Evolutionary conservation across 169 alveolate species (phyloP).

Genomic region (Cryptosporidium meleagridis): DNA sequence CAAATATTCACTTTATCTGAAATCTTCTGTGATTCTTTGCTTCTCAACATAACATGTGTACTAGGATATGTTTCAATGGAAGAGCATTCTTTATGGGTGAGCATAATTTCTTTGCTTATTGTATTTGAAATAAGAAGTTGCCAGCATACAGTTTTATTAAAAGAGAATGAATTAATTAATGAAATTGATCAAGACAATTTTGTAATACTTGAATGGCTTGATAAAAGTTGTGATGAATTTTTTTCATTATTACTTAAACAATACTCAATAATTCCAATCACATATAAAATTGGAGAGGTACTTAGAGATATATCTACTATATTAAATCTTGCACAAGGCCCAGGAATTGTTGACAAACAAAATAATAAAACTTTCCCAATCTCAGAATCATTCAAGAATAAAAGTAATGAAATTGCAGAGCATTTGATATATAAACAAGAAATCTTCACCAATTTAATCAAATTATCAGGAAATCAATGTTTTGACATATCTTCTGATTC

Average conservation of each 20-base stretch:
- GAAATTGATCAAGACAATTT: constrained; percentile 6
- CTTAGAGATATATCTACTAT: constrained; percentile 53
- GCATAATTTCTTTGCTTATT: constrained; percentile 48
- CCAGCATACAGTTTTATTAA: constrained; percentile 9
- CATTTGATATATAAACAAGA: constrained; percentile 28
- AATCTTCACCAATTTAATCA: constrained; percentile 17
- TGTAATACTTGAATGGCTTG: constrained; percentile 40
- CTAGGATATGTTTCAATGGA: constrained; percentile 27
- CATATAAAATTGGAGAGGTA: constrained; percentile 64
- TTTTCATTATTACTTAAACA: constrained; percentile 17
- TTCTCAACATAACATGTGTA: constrained; percentile 31
- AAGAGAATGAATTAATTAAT: not conserved
- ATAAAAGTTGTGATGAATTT: constrained; percentile 24
- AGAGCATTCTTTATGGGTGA: constrained; percentile 46
- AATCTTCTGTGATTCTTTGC: constrained; percentile 16
- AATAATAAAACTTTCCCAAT: constrained; percentile 54
- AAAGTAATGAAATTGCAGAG: constrained; percentile 12
- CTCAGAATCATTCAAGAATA: constrained; percentile 11
- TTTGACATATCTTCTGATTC: constrained; percentile 70
- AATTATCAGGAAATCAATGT: constrained; percentile 56
- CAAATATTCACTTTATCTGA: constrained; percentile 7
- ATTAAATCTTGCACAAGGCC: constrained; percentile 45
- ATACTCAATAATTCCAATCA: constrained; percentile 28
- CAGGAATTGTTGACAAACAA: constrained; percentile 52
- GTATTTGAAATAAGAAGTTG: constrained; percentile 56